Base-by-base conservation (phyloP, 768 basidiomycete genomes). In the Collybia sordida region DNA sequence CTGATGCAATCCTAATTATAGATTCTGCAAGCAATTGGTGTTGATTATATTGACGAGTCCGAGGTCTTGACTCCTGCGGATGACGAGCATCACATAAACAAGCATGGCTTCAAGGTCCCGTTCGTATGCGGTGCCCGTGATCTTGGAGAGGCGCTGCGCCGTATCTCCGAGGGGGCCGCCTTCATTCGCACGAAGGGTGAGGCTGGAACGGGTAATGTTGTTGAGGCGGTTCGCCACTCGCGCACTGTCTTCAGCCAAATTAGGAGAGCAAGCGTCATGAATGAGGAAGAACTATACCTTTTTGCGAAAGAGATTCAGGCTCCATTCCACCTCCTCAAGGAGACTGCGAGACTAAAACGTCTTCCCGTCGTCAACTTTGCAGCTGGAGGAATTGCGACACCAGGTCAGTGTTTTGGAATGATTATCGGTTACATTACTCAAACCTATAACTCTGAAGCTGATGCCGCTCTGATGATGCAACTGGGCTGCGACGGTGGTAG, bases 381-480 rank as follows among this genome's bases (percentile, higher is more conserved):
- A 14, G 96, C 95, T 48, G 95, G 94, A 49, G 94, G 94, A 46
- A 80, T 95, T 44, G 91, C 93, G 41, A 94, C 93, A 8, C 93
- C 93, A 42, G 92, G 91, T 90, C 62, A 42, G 75, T 55, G 22
- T 42, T 41, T 42, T 12, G 34, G 24, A 34, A 22, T 12, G 7
- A 35, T 14, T 21, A 7, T 28, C 21, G 18, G 37, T 34, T 15
- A 7, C 8, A 48, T 45, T 51, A 42, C 37, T 57, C 14, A 45
- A 15, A 19, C 15, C 6, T 45, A 53, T 53, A 53, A 50, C 43
- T 24, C 48, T 58, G 22, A 68, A 84, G 93, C 91, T 57, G 96
- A 99, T 68, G 96, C 96, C 14, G 97, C 97, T 3, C 69, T 98
- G 55, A 97, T 98, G 96, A 98, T 98, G 95, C 93, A 96, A 64